Percentiles rank a stretch among this genome's conserved stretches.
These are phyloP conservation scores for Geum urbanum DNA, from an alignment of 306 rosid species.

Conservation along the genomic window DNA sequence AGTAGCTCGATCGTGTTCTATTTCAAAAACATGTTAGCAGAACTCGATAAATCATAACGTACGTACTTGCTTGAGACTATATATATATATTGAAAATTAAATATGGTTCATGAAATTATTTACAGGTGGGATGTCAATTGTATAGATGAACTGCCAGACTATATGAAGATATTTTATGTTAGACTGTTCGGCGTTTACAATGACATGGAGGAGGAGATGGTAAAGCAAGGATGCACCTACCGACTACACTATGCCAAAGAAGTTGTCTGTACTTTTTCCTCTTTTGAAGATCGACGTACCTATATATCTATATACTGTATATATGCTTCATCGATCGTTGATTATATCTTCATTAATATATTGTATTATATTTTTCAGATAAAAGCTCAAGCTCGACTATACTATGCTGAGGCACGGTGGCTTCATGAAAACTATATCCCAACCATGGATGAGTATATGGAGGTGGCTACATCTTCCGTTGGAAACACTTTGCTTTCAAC, in stretches of 20 bases:
- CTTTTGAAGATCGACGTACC: no score
- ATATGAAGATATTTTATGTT: constrained; percentile 10
- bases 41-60: no score
- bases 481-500: not conserved
- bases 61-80: no score
- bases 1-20: no score
- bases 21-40: no score
- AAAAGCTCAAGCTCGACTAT: constrained; percentile 15
- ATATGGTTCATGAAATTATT: no score
- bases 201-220: constrained; percentile 4
- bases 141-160: constrained; percentile 16
- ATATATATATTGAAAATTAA: not conserved
- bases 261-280: not conserved
- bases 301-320: no score
- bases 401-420: constrained; percentile 37
- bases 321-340: no score
- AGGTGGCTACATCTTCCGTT: not conserved
- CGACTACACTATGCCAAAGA: constrained; percentile 11
- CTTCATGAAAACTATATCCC: constrained; percentile 20
- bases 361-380: not conserved
- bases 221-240: constrained; percentile 5
- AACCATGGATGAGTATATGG: constrained; percentile 29
- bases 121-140: constrained; percentile 22
- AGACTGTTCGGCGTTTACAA: not conserved
- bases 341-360: no score